Percentiles rank a stretch among this genome's conserved stretches.
These are phyloP conservation scores for Fusarium compactum DNA, from an alignment of 2,329 filamentous ascomycete species.

Conservation along the genomic window DNA sequence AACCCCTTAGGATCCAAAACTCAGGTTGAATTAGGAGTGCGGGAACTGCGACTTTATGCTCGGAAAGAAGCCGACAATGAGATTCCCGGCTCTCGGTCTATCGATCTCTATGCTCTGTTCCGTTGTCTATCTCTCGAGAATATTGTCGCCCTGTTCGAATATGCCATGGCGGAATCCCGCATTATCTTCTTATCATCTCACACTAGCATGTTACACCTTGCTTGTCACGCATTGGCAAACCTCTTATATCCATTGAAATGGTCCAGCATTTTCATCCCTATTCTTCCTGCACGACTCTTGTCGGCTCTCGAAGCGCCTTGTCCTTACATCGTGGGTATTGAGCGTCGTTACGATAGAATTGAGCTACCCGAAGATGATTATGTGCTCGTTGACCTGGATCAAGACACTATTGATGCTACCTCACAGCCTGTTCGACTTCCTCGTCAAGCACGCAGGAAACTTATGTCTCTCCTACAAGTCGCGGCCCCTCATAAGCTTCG, in stretches of 20 bases:
- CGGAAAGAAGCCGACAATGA: constrained; percentile 94
- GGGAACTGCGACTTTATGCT: constrained; percentile 91
- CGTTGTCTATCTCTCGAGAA: constrained; percentile 90
- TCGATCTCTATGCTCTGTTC: constrained; percentile 94
- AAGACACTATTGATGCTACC: constrained; percentile 89
- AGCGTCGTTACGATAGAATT: constrained; percentile 87
- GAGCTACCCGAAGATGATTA: constrained; percentile 95
- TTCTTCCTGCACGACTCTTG: constrained; percentile 87
- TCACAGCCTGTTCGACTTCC: constrained; percentile 82
- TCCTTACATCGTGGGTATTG: constrained; percentile 96
- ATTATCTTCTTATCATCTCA: constrained; percentile 97
- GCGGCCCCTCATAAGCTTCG: constrained; percentile 91
- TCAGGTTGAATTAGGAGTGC: constrained; percentile 90
- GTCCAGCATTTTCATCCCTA: constrained; percentile 93
- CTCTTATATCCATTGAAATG: constrained; percentile 92
- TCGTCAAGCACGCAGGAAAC: constrained; percentile 88
- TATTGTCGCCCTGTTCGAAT: constrained; percentile 92
- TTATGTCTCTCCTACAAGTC: constrained; percentile 86
- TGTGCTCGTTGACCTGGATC: constrained; percentile 92
- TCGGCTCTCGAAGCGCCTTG: constrained; percentile 95
- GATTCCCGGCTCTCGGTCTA: constrained; percentile 89
- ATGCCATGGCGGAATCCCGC: constrained; percentile 89
- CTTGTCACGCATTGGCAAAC: constrained; percentile 86
- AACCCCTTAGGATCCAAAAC: constrained; percentile 94
- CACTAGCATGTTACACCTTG: constrained; percentile 94